phyloP scores from a whole-genome alignment of 257 asterid genomes.

The Ballota nigra region DNA sequence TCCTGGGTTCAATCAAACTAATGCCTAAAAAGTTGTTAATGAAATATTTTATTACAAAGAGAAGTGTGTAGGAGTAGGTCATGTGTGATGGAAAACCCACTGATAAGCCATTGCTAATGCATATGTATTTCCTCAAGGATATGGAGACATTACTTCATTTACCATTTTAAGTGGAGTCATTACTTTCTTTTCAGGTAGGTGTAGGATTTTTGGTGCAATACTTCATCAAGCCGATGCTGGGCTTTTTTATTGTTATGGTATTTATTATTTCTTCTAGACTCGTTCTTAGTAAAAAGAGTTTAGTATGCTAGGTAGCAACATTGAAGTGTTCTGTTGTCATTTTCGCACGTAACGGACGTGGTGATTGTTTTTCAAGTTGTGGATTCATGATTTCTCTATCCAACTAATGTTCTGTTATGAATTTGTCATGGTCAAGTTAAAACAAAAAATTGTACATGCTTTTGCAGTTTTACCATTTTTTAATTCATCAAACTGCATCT shows the following conservation, averaged over 20 bases:
- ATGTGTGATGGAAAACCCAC: no score
- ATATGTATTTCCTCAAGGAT: background rate
- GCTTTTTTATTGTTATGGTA: conserved; percentile 84
- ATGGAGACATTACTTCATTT: conserved; percentile 19
- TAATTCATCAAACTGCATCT: no score
- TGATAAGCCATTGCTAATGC: conserved; percentile 42
- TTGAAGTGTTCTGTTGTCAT: no score
- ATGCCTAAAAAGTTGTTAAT: no score
- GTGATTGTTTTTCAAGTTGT: background rate
- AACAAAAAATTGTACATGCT: no score
- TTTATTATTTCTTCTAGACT: conserved; percentile 20
- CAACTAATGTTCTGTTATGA: conserved; percentile 17
- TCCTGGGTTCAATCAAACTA: no score
- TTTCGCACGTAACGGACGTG: no score
- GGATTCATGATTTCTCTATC: conserved; percentile 22
- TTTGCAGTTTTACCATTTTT: no score
- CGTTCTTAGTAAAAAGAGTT: background rate
- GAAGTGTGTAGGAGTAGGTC: no score
- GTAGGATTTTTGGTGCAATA: conserved; percentile 93
- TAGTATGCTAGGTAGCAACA: background rate
- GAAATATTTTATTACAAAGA: no score
- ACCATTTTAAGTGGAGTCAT: conserved; percentile 10
- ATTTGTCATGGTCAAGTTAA: no score
- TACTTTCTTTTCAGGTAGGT: conserved; percentile 64
- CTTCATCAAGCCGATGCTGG: conserved; percentile 79